These are phyloP conservation scores for Eutrema yunnanense DNA, from an alignment of 345 rosid species.

Conservation along the genomic window DNA sequence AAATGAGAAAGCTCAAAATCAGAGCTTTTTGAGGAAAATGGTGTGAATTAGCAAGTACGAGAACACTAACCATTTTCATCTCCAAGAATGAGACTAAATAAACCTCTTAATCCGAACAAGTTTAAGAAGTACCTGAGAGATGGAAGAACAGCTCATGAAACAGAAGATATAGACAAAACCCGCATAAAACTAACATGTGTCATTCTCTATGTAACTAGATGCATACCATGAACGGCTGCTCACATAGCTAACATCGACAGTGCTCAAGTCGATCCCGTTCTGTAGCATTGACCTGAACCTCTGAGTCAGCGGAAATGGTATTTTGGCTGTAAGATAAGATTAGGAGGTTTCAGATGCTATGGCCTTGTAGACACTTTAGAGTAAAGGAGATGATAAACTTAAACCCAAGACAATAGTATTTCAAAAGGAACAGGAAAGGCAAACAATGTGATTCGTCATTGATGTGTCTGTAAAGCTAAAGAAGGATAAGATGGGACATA, in stretches of 20 bases:
- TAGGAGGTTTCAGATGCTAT: background rate
- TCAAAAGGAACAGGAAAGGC: background rate
- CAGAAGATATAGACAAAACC: background rate
- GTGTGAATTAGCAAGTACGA: background rate
- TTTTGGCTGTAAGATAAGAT: conserved; percentile 56
- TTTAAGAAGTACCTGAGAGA: conserved; percentile 84
- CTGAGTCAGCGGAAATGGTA: conserved; percentile 96
- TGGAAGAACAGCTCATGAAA: conserved; percentile 11
- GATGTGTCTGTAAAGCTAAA: background rate
- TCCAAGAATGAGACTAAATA: conserved; percentile 92
- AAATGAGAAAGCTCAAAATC: background rate
- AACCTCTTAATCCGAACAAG: conserved; percentile 92
- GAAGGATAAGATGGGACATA: background rate
- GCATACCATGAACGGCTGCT: conserved; percentile 97
- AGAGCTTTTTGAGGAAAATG: background rate
- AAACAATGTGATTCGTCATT: background rate
- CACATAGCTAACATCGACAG: conserved; percentile 97
- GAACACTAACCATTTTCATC: conserved; percentile 89
- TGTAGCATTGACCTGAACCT: conserved; percentile 98
- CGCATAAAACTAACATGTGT: background rate
- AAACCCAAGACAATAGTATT: background rate
- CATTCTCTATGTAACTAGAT: background rate
- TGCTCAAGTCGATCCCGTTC: conserved; percentile 97
- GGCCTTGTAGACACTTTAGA: background rate
- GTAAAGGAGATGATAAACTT: background rate